Evolutionary conservation across 2,329 filamentous ascomycete genomes (phyloP).

Genomic region (Thielaviopsis cerberus): DNA sequence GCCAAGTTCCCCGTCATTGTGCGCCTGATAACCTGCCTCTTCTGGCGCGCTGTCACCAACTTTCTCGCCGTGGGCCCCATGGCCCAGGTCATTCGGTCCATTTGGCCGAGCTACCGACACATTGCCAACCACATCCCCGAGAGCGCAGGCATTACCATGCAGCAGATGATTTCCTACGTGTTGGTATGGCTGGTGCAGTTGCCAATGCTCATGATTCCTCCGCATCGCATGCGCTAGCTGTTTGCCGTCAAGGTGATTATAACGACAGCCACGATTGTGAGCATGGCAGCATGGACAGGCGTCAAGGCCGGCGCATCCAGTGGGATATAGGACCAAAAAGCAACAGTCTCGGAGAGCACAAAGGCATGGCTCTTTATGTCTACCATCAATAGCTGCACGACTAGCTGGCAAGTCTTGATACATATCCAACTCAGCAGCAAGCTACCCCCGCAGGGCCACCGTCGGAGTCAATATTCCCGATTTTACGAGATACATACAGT

Average conservation of each 20-base stretch:
- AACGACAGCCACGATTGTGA: constrained; percentile 12
- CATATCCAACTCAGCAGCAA: not conserved
- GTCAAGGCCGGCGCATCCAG: constrained; percentile 16
- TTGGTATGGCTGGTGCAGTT: constrained; percentile 38
- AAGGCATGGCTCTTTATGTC: not conserved
- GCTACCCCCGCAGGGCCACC: not conserved
- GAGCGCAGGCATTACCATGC: constrained; percentile 33
- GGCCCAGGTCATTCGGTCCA: constrained; percentile 25
- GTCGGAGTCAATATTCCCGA: not conserved
- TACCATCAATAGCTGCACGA: not conserved
- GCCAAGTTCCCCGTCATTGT: constrained; percentile 20
- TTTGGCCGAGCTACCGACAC: constrained; percentile 36
- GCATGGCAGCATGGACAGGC: constrained; percentile 14
- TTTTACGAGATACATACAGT: not conserved
- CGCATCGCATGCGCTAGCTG: constrained; percentile 32
- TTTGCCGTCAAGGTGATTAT: constrained; percentile 30
- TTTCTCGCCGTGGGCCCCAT: constrained; percentile 39
- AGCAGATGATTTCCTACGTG: constrained; percentile 37
- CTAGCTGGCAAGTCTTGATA: not conserved
- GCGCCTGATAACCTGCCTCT: constrained; percentile 27
- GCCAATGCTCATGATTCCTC: constrained; percentile 35
- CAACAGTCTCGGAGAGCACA: constrained; percentile 8
- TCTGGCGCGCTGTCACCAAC: constrained; percentile 47
- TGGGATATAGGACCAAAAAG: constrained; percentile 13
- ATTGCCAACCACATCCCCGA: constrained; percentile 33